Evolutionary conservation across 2,329 filamentous ascomycete genomes (phyloP).

Genomic region (Colletotrichum sp.): DNA sequence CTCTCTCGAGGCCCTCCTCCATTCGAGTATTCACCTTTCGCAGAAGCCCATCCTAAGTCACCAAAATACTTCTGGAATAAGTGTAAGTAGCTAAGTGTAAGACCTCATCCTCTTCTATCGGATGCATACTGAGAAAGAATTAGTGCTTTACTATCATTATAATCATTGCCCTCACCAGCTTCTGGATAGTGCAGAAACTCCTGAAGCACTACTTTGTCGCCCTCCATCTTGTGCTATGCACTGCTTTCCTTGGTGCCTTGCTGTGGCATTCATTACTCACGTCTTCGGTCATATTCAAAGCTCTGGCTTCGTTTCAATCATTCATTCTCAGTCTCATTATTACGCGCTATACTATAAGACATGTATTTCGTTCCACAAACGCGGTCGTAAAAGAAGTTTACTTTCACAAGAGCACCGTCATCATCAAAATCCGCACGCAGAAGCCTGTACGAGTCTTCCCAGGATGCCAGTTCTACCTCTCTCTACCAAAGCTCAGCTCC

Average conservation of each 20-base stretch:
- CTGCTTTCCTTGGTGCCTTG: background rate
- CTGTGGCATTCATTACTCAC: background rate
- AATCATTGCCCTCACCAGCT: background rate
- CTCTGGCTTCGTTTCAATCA: background rate
- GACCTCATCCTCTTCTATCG: background rate
- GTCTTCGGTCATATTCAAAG: background rate
- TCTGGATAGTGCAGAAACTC: background rate
- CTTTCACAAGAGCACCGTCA: background rate
- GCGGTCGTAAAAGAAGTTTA: background rate
- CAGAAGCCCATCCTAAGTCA: background rate
- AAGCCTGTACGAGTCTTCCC: background rate
- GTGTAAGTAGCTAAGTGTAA: no score
- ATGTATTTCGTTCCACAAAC: background rate
- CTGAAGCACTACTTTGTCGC: background rate
- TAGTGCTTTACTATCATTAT: background rate
- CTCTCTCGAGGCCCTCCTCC: background rate
- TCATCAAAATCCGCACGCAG: background rate
- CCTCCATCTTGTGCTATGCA: background rate
- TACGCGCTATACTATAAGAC: background rate
- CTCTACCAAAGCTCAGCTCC: background rate
- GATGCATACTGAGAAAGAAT: background rate
- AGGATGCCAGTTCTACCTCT: background rate
- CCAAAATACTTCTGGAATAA: background rate
- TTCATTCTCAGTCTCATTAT: background rate
- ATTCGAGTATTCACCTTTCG: background rate